Percentiles rank a stretch among this genome's conserved stretches.
Evolutionary conservation across 2,329 filamentous ascomycete species (phyloP).

Genomic region (Apiospora sp.): DNA sequence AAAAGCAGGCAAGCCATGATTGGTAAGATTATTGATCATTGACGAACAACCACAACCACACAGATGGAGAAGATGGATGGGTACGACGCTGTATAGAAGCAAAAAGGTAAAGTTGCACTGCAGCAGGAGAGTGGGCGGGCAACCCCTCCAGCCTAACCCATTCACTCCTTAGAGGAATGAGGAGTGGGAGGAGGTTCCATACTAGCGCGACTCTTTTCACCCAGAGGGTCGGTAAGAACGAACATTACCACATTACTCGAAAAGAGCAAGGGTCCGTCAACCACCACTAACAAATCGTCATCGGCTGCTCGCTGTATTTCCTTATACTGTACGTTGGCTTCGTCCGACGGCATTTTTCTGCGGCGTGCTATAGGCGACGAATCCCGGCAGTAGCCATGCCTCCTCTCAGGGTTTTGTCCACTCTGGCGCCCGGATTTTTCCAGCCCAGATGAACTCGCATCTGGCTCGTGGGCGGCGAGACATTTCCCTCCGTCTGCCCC

Average conservation of each 20-base stretch:
- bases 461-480: not conserved
- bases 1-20: not conserved
- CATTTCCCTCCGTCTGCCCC: not conserved
- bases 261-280: not conserved
- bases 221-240: conserved; percentile 16
- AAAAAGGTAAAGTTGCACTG: not conserved
- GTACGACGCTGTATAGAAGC: conserved; percentile 12
- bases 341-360: conserved; percentile 4
- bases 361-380: not conserved
- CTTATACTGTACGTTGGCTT: not conserved
- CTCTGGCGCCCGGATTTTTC: conserved; percentile 8
- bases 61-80: conserved; percentile 5
- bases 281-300: not conserved
- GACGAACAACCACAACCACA: conserved; percentile 13
- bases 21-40: conserved; percentile 8
- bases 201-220: not conserved
- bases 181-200: not conserved
- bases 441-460: not conserved
- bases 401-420: not conserved
- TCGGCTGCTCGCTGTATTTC: not conserved
- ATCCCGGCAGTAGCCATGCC: not conserved
- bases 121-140: not conserved
- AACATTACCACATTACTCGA: not conserved
- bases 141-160: not conserved
- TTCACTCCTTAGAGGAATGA: not conserved